phyloP scores from a whole-genome alignment of 78 protist genomes.

The Capsaspora owczarzaki region DNA sequence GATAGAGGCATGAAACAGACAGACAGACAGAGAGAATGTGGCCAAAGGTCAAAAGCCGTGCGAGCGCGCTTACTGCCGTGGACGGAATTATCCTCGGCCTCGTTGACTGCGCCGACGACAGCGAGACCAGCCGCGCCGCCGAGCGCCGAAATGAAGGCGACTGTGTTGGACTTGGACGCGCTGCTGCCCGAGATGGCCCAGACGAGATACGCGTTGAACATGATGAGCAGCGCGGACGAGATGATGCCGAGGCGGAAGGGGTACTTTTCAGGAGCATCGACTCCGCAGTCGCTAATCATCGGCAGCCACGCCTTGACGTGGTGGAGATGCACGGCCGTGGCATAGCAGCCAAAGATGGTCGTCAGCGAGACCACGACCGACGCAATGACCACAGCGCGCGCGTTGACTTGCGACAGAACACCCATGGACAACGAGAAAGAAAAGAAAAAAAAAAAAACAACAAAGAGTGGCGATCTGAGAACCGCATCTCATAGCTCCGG shows the following conservation, averaged over 20 bases:
- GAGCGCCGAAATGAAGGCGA: background rate
- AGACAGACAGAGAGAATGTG: background rate
- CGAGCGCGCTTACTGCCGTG: background rate
- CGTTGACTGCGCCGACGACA: background rate
- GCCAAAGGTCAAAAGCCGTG: background rate
- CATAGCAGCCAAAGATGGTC: background rate
- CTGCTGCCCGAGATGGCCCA: background rate
- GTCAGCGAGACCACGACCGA: background rate
- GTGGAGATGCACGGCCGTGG: background rate
- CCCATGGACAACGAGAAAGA: no score
- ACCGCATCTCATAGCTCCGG: no score
- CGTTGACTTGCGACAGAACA: background rate
- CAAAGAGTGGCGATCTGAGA: no score
- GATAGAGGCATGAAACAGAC: background rate
- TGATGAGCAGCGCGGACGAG: background rate
- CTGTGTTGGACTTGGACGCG: background rate
- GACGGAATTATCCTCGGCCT: background rate
- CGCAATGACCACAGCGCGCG: background rate
- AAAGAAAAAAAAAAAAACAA: no score
- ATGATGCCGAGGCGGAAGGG: background rate
- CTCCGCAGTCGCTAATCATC: slow-evolving; percentile 7
- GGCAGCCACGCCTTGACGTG: slow-evolving; percentile 4
- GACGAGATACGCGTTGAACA: background rate
- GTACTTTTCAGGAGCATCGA: background rate
- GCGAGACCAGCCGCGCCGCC: background rate